Conservation (phyloP, 1,284 basidiomycete species). For the Amylostereum areolatum region DNA sequence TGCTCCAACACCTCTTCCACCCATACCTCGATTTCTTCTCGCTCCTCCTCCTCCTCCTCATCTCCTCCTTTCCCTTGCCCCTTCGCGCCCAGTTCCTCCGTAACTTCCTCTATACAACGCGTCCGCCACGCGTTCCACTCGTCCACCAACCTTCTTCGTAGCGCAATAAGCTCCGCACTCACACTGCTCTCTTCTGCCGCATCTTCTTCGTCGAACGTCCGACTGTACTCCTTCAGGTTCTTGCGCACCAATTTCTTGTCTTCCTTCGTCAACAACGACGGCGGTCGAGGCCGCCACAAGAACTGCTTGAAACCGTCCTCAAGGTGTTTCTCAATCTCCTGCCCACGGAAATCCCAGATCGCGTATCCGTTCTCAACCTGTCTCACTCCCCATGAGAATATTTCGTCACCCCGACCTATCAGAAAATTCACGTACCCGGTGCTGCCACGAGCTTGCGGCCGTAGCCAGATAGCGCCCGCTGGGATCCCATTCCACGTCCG, state of each 20-base stretch:
- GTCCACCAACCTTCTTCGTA: slow-evolving; percentile 87
- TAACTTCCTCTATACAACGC: slow-evolving; percentile 53
- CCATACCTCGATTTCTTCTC: slow-evolving; percentile 88
- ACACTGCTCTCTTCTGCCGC: slow-evolving; percentile 92
- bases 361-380: slow-evolving; percentile 96
- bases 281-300: slow-evolving; percentile 94
- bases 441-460: slow-evolving; percentile 92
- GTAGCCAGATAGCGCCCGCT: slow-evolving; percentile 92
- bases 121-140: slow-evolving; percentile 98
- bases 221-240: slow-evolving; percentile 90
- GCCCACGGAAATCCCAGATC: slow-evolving; percentile 97
- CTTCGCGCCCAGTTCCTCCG: slow-evolving; percentile 40
- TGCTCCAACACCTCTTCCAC: slow-evolving; percentile 89
- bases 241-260: slow-evolving; percentile 85
- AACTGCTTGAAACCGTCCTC: slow-evolving; percentile 98
- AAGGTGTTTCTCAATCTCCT: slow-evolving; percentile 85
- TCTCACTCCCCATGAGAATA: neutral
- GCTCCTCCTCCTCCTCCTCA: slow-evolving; percentile 49
- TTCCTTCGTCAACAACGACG: slow-evolving; percentile 83
- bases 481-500: slow-evolving; percentile 98
- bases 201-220: slow-evolving; percentile 95
- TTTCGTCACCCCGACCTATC: too few species aligned
- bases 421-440: slow-evolving; percentile 57
- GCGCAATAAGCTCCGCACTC: slow-evolving; percentile 89
- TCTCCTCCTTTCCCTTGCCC: slow-evolving; percentile 26